Evolutionary conservation across 164 flowering plant genomes (phyloP).

Genomic region (Aristolochia fimbriata): DNA sequence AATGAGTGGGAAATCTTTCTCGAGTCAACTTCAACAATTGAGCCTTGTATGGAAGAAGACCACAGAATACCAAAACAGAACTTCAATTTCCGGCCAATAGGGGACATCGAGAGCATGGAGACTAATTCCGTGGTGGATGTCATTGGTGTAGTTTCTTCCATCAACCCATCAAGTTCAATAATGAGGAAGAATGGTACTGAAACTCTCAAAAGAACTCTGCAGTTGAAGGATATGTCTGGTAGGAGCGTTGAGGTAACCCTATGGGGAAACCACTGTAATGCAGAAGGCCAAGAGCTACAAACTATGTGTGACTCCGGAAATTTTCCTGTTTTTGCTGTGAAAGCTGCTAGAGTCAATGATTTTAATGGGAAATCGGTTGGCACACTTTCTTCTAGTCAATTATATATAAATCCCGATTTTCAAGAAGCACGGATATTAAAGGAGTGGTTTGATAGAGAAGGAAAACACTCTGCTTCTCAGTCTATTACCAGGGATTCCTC

Average conservation of each 20-base stretch:
- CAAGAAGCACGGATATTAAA: constrained; percentile 54
- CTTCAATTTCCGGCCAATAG: constrained; percentile 66
- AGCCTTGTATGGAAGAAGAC: constrained; percentile 63
- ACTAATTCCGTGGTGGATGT: constrained; percentile 61
- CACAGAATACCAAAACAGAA: constrained; percentile 62
- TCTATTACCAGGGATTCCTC: constrained; percentile 68
- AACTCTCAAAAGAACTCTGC: constrained; percentile 67
- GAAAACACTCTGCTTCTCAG: constrained; percentile 36
- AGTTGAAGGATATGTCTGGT: constrained; percentile 88
- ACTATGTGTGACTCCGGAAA: constrained; percentile 64
- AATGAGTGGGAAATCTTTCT: constrained; percentile 72
- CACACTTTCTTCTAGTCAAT: constrained; percentile 56
- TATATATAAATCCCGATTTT: constrained; percentile 74
- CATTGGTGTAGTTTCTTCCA: constrained; percentile 75
- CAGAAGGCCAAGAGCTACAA: constrained; percentile 82
- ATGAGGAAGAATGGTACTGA: constrained; percentile 86
- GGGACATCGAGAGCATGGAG: constrained; percentile 70
- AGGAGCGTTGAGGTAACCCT: constrained; percentile 88
- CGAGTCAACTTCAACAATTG: constrained; percentile 53
- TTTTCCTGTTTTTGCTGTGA: constrained; percentile 83
- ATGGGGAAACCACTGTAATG: constrained; percentile 83
- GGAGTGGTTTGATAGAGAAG: constrained; percentile 75
- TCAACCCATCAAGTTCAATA: constrained; percentile 56
- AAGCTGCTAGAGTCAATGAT: constrained; percentile 69
- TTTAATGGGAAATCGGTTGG: constrained; percentile 87